Base-by-base conservation (phyloP, 495 filamentous ascomycete species). In the Hypoxylon crocopeplum region DNA sequence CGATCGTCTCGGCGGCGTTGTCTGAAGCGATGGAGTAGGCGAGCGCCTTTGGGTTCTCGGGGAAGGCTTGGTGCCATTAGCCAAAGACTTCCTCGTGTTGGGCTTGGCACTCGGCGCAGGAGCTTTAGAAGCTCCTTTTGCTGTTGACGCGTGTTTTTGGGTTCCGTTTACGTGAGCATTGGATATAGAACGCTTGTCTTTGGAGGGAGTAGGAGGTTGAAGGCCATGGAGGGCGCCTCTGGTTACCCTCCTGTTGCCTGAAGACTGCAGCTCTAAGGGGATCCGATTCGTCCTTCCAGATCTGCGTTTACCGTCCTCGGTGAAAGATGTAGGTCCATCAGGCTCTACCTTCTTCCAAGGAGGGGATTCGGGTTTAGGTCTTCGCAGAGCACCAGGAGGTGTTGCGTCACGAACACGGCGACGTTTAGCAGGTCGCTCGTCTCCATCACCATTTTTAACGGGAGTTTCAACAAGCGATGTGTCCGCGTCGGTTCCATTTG, bases 331-430 rank as follows among this genome's bases (percentile, higher is more conserved):
- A 3, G 94, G 94, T 0, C 93, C 95, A 36, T 96, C 90, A 20
- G 85, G 89, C 38, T 89, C 86, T 45, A 88, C 78, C 71, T 86
- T 93, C 77, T 94, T 98, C 94, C 94, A 98, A 19, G 94, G 94
- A 52, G 94, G 94, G 24, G 94, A 97, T 48, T 78, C 74, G 17
- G 69, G 69, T 59, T 84, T 84, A n/a, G 69, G 69, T 42, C 64
- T 60, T 20, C 77, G 75, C 15, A 62, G 20, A 22, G 69, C 37
- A 38, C 50, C 70, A 10, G 61, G 45, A 3, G 78, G 76, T 1
- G 77, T 76, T 21, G 71, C 64, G 21, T 72, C 71, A 32, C 75
- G 75, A 5, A 92, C 79, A 72, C 90, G 88, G 62, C 89, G 86
- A 68, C 86, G 86, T 73, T 94, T 96, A 8, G 80, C 78, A 44